A percentile compares a stretch with the other conserved stretches of the same genome.
Conservation (phyloP, 441 rosid species). For the Corymbia calophylla region DNA sequence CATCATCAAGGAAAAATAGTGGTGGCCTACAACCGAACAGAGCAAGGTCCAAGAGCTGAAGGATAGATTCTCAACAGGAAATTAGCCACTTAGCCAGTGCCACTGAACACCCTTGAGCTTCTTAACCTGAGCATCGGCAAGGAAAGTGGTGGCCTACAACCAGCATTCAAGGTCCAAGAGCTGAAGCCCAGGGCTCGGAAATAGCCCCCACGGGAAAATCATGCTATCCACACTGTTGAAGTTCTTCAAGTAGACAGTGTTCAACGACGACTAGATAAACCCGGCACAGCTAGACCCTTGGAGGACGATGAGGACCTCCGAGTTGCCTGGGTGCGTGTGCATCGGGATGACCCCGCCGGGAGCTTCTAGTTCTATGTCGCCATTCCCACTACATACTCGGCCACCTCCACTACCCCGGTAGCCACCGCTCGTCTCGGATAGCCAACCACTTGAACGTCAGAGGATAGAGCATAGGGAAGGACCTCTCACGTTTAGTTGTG, state of each 20-base stretch:
- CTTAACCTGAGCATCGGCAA: not conserved
- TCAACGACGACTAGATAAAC: not conserved
- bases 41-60: no score
- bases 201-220: not conserved
- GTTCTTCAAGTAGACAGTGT: not conserved
- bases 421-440: no score
- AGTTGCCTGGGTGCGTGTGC: not conserved
- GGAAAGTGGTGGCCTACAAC: not conserved
- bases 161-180: not conserved
- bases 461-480: no score
- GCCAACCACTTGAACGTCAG: no score
- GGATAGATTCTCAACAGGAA: not conserved
- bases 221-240: not conserved
- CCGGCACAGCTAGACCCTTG: not conserved
- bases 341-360: not conserved
- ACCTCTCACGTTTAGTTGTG: no score
- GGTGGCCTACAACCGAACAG: no score
- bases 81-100: not conserved
- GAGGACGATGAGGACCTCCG: not conserved
- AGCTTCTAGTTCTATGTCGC: not conserved
- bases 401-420: no score
- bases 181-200: not conserved
- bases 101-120: slow-evolving; percentile 5
- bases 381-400: no score
- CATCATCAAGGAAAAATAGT: no score